Percentiles rank a stretch among this genome's conserved stretches.
These are phyloP conservation scores for Mucor indicus DNA, from an alignment of 371 early-diverging fungal genomes.

Conservation along the genomic window DNA sequence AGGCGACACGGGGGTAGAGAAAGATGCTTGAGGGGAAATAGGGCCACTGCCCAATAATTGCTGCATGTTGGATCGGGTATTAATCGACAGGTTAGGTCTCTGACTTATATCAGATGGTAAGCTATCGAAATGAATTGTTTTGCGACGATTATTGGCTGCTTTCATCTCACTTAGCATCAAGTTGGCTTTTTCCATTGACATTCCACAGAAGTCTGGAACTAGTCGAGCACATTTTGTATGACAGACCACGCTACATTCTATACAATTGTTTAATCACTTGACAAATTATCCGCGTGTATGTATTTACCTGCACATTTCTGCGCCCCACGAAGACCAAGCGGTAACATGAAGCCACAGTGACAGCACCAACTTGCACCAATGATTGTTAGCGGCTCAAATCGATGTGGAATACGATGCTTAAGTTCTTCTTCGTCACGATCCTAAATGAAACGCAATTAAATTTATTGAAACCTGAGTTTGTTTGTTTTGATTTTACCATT, in stretches of 20 bases:
- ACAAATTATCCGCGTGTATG: neutral
- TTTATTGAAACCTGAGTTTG: neutral
- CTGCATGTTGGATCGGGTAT: conserved; percentile 6
- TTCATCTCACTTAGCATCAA: conserved; percentile 77
- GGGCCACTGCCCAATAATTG: neutral
- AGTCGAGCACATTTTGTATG: conserved; percentile 85
- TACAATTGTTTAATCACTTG: neutral
- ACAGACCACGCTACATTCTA: conserved; percentile 79
- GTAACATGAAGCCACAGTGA: conserved; percentile 94
- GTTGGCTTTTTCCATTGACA: conserved; percentile 80
- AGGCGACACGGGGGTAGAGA: conserved; percentile 17
- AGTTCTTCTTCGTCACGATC: conserved; percentile 61
- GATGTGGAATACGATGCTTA: conserved; percentile 91
- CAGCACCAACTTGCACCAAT: conserved; percentile 89
- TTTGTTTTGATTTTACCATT: conserved; percentile 10
- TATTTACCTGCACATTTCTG: conserved; percentile 51
- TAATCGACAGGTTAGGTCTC: no score
- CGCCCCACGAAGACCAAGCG: conserved; percentile 69
- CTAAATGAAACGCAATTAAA: conserved; percentile 8
- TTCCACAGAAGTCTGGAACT: conserved; percentile 94
- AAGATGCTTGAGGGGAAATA: conserved; percentile 9
- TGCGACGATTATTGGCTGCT: conserved; percentile 53
- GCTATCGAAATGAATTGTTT: conserved; percentile 19
- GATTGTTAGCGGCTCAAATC: conserved; percentile 73
- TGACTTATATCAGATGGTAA: conserved; percentile 6